A percentile compares a stretch with the other conserved stretches of the same genome.
Evolutionary conservation across 176 grass and related monocot genomes (phyloP).

Genomic region (Ampelocalamus luodianensis): DNA sequence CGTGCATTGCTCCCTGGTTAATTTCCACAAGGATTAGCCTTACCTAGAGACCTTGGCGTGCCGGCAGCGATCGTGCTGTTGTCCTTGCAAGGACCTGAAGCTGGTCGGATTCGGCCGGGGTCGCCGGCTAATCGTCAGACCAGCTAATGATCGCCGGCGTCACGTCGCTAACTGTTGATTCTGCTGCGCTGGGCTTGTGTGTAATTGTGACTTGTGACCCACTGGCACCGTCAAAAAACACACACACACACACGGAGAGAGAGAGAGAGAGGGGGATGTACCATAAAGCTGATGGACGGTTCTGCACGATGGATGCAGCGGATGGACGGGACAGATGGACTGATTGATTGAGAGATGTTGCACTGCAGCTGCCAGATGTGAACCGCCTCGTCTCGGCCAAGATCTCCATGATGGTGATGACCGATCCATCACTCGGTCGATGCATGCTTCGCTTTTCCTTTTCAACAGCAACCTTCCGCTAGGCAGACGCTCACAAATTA

Average conservation of each 20-base stretch:
- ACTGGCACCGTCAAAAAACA: conserved; percentile 17
- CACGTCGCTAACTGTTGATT: not conserved
- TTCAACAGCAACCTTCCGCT: not conserved
- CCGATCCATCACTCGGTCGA: not conserved
- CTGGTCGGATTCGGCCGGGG: not conserved
- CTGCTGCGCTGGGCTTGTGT: not conserved
- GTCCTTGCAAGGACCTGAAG: conserved; percentile 6
- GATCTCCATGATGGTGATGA: conserved; percentile 23
- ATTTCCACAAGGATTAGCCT: not conserved
- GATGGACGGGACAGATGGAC: not conserved
- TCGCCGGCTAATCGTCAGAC: conserved; percentile 25
- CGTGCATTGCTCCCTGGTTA: not conserved
- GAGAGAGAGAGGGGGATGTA: not conserved
- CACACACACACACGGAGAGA: not conserved
- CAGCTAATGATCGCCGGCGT: conserved; percentile 44
- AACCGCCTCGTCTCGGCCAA: not conserved
- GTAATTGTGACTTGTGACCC: conserved; percentile 4
- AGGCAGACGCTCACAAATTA: not conserved
- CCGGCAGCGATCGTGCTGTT: not conserved
- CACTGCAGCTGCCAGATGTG: not conserved
- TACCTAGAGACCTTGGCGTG: not conserved
- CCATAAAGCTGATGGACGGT: not conserved
- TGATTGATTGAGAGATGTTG: not conserved
- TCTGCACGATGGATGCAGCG: not conserved
- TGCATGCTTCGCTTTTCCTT: not conserved